Evolutionary conservation across 441 rosid species (phyloP), one percentile per base, ranked within the genome.

Genomic region (Populus trichocarpa): DNA sequence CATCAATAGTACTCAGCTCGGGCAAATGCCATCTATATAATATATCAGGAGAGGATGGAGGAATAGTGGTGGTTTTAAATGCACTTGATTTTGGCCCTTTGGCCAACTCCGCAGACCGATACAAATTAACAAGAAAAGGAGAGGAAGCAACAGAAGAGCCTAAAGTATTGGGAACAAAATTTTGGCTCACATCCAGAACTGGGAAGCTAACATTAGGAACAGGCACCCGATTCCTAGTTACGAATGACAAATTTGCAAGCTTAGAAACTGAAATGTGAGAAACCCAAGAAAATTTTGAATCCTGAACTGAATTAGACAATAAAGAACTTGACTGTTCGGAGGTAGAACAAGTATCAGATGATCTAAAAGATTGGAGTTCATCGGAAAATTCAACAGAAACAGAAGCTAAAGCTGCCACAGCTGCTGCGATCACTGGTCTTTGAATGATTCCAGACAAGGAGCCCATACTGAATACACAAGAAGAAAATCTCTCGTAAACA

Each of bases 1-100:
- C 53, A 88, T 90, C 92, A 23, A 91, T 35, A 20, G 97, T 82
- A 85, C 73, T 77, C 5, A 86, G 81, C 73, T 90, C 88, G 2
- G 99, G 99, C 75, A 96, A 87, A 88, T 94, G 98, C 98, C 99
- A 96, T 78, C 87, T 88, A 79, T 94, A 96, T 28, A 93, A 80
- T 53, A 87, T 86, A 82, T 94, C 97, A 72, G 95, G 87, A 68
- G 80, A 75, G 3, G 86, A 81, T 16, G 86, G 67, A 61, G 93
- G 82, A 20, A 81, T 35, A 32, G 82, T 78, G n/a, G 81, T 78
- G 32, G 57, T 77, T 16, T 77, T 76, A 50, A 85, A 85, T 32
- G 84, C 75, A 11, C 46, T 75, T 26, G 91, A 92, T 77, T 87
- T 92, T 0, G 93, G 88, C 4, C 93, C 89, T 78, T 91, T 93